Evolutionary conservation across 208 protist genomes (phyloP).

Genomic region (Crithidia bombi): DNA sequence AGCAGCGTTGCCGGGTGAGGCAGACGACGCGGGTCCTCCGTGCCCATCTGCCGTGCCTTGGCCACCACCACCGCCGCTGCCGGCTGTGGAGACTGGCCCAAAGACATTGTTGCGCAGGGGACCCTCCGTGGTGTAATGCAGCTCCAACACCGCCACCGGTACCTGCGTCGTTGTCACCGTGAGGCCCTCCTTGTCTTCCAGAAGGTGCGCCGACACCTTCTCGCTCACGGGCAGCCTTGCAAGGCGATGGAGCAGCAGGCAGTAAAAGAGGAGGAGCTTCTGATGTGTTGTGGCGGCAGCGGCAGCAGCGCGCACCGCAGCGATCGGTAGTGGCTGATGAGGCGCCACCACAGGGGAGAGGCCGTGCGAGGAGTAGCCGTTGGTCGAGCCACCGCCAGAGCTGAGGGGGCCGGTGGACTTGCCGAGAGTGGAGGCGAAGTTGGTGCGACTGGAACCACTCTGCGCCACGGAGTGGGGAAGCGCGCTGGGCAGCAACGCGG

Average conservation of each 20-base stretch:
- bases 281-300: constrained; percentile 36
- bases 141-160: constrained; percentile 61
- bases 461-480: constrained; percentile 14
- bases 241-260: constrained; percentile 46
- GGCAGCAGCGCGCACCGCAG: constrained; percentile 11
- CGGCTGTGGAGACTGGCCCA: constrained; percentile 3
- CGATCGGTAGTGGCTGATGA: neutral
- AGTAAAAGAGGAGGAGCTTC: constrained; percentile 57
- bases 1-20: neutral
- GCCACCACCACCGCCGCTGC: neutral
- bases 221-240: constrained; percentile 3
- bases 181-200: constrained; percentile 8
- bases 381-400: neutral
- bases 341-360: neutral
- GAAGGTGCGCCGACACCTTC: constrained; percentile 1
- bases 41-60: constrained; percentile 3
- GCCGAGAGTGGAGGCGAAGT: constrained; percentile 7
- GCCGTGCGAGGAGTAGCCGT: constrained; percentile 2
- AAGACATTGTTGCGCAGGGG: constrained; percentile 26
- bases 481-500: constrained; percentile 13
- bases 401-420: constrained; percentile 21
- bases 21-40: neutral
- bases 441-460: neutral
- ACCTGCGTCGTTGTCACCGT: constrained; percentile 11
- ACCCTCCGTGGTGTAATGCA: constrained; percentile 43